A percentile compares a stretch with the other conserved stretches of the same genome.
These are phyloP conservation scores for Mycena pura DNA, from an alignment of 768 basidiomycete genomes.

Conservation along the genomic window DNA sequence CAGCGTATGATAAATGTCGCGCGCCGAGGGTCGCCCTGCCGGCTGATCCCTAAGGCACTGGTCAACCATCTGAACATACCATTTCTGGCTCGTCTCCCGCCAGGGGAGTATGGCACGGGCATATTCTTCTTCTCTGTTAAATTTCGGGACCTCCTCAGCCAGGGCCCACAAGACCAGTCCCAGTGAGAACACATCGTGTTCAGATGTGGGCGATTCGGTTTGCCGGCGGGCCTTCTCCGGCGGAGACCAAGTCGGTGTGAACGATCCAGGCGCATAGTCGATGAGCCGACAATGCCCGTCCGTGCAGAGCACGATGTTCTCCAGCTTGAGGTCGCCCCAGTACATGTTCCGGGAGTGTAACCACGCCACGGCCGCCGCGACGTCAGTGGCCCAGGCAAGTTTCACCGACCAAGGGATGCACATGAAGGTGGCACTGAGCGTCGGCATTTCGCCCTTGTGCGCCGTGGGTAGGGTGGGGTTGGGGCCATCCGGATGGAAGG, in stretches of 20 bases:
- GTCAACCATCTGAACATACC: background rate
- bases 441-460: no score
- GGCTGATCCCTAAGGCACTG: background rate
- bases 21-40: background rate
- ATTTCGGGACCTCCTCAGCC: background rate
- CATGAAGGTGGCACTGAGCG: no score
- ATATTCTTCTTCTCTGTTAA: background rate
- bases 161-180: background rate
- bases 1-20: background rate
- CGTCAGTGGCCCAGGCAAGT: conserved; percentile 7
- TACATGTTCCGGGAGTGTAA: conserved; percentile 3
- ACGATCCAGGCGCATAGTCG: conserved; percentile 9
- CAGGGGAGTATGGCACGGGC: background rate
- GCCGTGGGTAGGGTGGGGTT: background rate
- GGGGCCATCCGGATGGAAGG: background rate
- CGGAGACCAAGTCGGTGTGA: background rate
- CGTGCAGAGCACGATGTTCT: conserved; percentile 15
- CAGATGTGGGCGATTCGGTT: background rate
- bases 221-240: no score
- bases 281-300: conserved; percentile 23
- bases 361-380: conserved; percentile 13
- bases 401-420: conserved; percentile 11
- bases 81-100: background rate
- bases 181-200: background rate
- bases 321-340: conserved; percentile 17